Evolutionary conservation across 805 yeast genomes (phyloP).

Genomic region (Starmerella sp.): DNA sequence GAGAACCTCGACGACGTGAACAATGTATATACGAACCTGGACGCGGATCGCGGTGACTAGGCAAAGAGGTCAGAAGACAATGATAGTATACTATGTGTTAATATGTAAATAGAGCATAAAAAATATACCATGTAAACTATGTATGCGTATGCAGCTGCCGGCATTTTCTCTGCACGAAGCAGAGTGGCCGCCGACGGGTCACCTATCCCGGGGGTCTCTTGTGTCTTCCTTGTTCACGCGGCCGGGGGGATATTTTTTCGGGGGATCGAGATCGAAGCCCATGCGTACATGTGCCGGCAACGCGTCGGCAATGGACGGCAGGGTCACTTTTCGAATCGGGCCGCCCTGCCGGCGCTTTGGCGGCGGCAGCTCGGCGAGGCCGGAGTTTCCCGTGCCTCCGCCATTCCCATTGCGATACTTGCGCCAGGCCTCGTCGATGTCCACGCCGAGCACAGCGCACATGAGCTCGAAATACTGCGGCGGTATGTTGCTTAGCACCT

Average conservation of each 20-base stretch:
- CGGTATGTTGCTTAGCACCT: constrained; percentile 23
- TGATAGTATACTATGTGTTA: no score
- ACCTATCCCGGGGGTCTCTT: not conserved
- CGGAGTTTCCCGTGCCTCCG: not conserved
- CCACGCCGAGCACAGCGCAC: constrained; percentile 9
- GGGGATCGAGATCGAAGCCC: not conserved
- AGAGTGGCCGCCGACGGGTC: not conserved
- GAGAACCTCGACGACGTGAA: constrained; percentile 81
- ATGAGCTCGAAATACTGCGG: not conserved
- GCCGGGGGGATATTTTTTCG: not conserved
- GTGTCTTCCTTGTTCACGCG: not conserved
- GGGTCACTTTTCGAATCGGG: not conserved
- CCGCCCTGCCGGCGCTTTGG: not conserved
- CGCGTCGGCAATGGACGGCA: not conserved
- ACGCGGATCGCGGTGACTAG: not conserved
- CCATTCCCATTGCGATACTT: not conserved
- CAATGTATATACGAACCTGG: constrained; percentile 56
- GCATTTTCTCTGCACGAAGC: no score
- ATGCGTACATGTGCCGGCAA: not conserved
- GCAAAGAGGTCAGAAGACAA: no score
- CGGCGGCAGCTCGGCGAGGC: not conserved
- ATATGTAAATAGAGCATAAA: no score
- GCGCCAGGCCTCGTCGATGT: not conserved
- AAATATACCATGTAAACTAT: not conserved
- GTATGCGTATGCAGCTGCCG: not conserved